Percentiles rank a stretch among this genome's conserved stretches.
These are phyloP conservation scores for Pseudomicrostroma phylloplanum DNA, from an alignment of 1,284 basidiomycete species.

Conservation along the genomic window DNA sequence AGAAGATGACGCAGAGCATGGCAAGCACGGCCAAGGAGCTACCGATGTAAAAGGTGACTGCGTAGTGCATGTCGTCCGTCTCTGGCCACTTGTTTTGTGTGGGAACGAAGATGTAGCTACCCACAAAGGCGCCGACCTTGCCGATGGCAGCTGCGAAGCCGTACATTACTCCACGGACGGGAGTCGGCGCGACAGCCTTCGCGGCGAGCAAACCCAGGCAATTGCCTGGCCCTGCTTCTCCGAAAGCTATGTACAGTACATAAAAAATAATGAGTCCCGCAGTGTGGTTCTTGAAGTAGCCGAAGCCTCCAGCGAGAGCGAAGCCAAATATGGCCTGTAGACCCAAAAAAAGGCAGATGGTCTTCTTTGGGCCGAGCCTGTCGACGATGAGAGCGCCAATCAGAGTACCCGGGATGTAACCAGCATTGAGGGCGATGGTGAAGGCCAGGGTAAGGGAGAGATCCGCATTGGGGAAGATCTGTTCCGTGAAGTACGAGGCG, in stretches of 20 bases:
- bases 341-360: constrained; percentile 37
- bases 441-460: constrained; percentile 35
- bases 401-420: constrained; percentile 62
- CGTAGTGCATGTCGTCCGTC: constrained; percentile 20
- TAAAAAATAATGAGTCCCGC: constrained; percentile 65
- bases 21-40: constrained; percentile 68
- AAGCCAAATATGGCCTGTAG: constrained; percentile 58
- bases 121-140: constrained; percentile 56
- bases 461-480: constrained; percentile 55
- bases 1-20: constrained; percentile 66
- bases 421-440: constrained; percentile 53
- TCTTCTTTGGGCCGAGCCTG: constrained; percentile 42
- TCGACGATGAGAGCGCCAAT: constrained; percentile 68
- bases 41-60: constrained; percentile 52
- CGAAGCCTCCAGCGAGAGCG: constrained; percentile 37
- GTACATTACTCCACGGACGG: constrained; percentile 40
- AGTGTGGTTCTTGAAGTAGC: constrained; percentile 24
- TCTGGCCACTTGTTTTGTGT: constrained; percentile 27
- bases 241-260: constrained; percentile 80
- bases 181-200: constrained; percentile 34
- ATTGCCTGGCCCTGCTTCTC: constrained; percentile 61
- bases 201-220: constrained; percentile 40
- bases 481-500: constrained; percentile 68
- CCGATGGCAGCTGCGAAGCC: constrained; percentile 66
- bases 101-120: constrained; percentile 33